Evolutionary conservation across 2,329 filamentous ascomycete species (phyloP).

Genomic region (Aspergillus sp.): DNA sequence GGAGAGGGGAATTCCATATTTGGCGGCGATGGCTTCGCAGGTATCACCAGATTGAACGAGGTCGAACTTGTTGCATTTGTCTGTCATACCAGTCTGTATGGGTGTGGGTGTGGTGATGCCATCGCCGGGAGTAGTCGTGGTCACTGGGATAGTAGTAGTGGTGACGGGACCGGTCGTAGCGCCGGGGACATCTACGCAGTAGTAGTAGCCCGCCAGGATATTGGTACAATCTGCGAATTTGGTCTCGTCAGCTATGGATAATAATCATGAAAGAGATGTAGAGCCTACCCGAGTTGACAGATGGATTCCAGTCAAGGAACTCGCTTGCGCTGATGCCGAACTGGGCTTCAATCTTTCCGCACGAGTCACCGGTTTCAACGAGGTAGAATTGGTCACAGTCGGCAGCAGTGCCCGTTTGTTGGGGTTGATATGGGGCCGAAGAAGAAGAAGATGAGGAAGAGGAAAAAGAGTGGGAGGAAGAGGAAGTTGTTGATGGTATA

Average conservation of each 20-base stretch:
- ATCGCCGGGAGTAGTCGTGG: slow-evolving; percentile 3
- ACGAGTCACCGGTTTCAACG: neutral
- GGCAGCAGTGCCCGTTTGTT: neutral
- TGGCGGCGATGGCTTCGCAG: neutral
- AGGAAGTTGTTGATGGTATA: neutral
- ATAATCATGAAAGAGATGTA: neutral
- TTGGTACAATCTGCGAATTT: neutral
- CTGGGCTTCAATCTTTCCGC: neutral
- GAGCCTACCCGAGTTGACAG: neutral
- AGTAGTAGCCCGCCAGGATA: slow-evolving; percentile 1
- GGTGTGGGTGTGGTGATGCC: slow-evolving; percentile 2
- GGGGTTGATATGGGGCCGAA: neutral
- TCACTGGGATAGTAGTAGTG: neutral
- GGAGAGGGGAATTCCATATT: neutral
- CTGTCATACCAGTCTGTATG: neutral
- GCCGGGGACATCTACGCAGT: neutral
- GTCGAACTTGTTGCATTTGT: slow-evolving; percentile 1
- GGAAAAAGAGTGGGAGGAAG: neutral
- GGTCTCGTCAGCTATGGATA: neutral
- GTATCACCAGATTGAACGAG: slow-evolving; percentile 2
- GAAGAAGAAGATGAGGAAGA: neutral
- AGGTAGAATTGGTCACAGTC: neutral
- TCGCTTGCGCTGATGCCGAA: neutral
- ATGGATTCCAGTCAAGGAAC: neutral
- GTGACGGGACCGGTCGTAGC: neutral